phyloP scores from a whole-genome alignment of 2,329 filamentous ascomycete species.

The Trichoderma simmonsii region DNA sequence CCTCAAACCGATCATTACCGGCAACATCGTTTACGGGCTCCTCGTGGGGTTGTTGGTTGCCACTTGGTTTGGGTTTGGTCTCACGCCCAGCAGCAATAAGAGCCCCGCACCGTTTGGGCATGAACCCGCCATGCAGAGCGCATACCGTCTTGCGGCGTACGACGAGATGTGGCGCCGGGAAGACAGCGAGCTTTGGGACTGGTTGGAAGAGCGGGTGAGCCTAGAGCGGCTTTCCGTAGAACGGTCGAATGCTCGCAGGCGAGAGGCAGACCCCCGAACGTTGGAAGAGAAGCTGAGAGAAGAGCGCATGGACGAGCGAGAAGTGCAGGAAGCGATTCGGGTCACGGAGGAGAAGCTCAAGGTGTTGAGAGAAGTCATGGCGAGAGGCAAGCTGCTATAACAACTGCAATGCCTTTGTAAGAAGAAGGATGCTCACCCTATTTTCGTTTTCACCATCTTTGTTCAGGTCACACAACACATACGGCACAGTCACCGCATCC shows the following conservation, averaged over 20 bases:
- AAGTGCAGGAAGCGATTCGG: slow-evolving; percentile 75
- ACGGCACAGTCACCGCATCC: background rate
- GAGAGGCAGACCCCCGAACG: slow-evolving; percentile 51
- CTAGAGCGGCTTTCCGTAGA: slow-evolving; percentile 56
- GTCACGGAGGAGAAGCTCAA: slow-evolving; percentile 83
- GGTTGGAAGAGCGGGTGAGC: slow-evolving; percentile 83
- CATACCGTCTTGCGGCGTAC: slow-evolving; percentile 76
- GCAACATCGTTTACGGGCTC: slow-evolving; percentile 74
- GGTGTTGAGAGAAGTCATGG: slow-evolving; percentile 69
- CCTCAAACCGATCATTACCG: slow-evolving; percentile 66
- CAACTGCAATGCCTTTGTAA: background rate
- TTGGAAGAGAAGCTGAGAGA: slow-evolving; percentile 58
- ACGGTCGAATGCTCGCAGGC: slow-evolving; percentile 39
- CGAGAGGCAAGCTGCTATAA: slow-evolving; percentile 43
- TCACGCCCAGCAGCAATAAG: slow-evolving; percentile 38
- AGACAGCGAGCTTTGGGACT: slow-evolving; percentile 87
- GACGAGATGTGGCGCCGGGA: slow-evolving; percentile 90
- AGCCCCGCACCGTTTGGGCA: slow-evolving; percentile 35
- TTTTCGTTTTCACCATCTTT: background rate
- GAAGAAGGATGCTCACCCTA: background rate
- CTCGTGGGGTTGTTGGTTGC: slow-evolving; percentile 70
- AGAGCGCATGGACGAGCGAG: slow-evolving; percentile 64
- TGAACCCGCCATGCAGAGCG: slow-evolving; percentile 34
- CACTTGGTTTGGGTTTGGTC: slow-evolving; percentile 67
- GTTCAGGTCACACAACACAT: background rate